Percentiles rank a stretch among this genome's conserved stretches.
These are phyloP conservation scores for Silene conica DNA, from an alignment of 148 eudicot genomes.

Conservation along the genomic window DNA sequence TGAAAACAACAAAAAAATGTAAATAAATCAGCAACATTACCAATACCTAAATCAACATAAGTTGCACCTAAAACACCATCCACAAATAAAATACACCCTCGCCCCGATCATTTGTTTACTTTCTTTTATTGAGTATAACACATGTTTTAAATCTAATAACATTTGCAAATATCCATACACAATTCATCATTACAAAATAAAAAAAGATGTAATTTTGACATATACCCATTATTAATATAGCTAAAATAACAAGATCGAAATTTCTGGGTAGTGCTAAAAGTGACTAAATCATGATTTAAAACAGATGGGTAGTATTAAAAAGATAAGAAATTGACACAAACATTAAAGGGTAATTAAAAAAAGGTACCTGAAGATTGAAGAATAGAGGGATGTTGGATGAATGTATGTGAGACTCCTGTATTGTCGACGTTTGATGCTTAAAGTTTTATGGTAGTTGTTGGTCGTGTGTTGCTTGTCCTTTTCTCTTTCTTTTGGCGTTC, in stretches of 20 bases:
- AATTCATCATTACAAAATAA: background rate
- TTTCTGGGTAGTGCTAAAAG: constrained; percentile 6
- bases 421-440: background rate
- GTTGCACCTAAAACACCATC: too few relatives aligned
- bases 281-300: background rate
- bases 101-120: too few relatives aligned
- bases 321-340: background rate
- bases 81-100: too few relatives aligned
- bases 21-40: background rate
- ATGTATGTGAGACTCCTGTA: background rate
- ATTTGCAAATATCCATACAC: background rate
- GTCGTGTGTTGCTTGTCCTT: background rate
- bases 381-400: background rate
- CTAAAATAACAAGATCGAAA: constrained; percentile 8
- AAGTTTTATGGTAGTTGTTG: background rate
- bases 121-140: too few relatives aligned
- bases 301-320: background rate
- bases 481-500: background rate
- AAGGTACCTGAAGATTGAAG: background rate
- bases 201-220: background rate
- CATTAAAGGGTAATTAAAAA: background rate
- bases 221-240: constrained; percentile 4
- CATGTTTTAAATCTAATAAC: background rate
- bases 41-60: background rate
- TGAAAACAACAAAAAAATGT: background rate